These are phyloP conservation scores for Hymenoscyphus fructigenus DNA, from an alignment of 2,329 filamentous ascomycete species.

Conservation along the genomic window DNA sequence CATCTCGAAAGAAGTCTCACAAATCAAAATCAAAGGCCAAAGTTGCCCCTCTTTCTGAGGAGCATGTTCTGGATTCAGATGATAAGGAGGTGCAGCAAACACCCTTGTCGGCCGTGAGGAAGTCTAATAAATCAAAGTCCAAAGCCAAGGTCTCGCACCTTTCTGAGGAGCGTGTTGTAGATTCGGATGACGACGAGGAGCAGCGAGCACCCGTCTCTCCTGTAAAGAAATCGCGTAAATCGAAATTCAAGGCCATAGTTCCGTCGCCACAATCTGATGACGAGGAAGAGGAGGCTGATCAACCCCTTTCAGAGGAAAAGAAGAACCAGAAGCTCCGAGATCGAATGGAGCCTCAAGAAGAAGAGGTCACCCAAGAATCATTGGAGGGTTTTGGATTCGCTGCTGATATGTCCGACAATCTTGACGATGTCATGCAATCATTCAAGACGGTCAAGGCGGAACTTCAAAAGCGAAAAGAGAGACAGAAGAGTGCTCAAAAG, in stretches of 20 bases:
- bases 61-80: neutral
- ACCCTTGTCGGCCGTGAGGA: neutral
- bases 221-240: neutral
- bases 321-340: slow-evolving; percentile 18
- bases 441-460: neutral
- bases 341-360: slow-evolving; percentile 19
- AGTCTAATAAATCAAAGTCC: neutral
- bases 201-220: neutral
- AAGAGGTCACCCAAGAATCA: slow-evolving; percentile 6
- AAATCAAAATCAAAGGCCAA: neutral
- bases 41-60: neutral
- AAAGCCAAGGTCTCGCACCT: neutral
- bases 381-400: neutral
- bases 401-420: neutral
- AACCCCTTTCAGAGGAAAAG: neutral
- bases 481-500: neutral
- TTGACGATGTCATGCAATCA: neutral
- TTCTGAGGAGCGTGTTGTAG: neutral
- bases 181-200: neutral
- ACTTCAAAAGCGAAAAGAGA: neutral
- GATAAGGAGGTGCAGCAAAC: neutral
- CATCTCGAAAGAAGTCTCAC: neutral
- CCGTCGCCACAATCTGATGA: neutral
- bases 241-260: neutral
- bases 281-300: neutral